phyloP scores from a whole-genome alignment of 73 alveolate species.

The Paramecium sonneborni region DNA sequence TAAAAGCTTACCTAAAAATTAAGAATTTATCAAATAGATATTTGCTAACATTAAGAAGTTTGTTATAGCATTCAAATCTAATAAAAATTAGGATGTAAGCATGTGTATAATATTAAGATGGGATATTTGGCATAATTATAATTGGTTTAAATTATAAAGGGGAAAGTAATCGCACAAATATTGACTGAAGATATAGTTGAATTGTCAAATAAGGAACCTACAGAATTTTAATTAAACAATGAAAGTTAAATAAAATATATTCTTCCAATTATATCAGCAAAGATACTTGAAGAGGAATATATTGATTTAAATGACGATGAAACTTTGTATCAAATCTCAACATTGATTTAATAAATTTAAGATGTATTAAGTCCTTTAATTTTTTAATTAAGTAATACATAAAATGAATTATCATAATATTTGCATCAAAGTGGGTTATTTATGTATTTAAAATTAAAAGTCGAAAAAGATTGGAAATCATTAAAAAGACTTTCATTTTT shows the following conservation, averaged over 20 bases:
- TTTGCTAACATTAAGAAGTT: neutral
- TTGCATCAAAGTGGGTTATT: neutral
- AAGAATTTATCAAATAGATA: neutral
- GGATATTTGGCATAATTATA: neutral
- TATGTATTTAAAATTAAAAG: neutral
- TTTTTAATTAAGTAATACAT: neutral
- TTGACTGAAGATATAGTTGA: neutral
- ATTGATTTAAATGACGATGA: constrained; percentile 8
- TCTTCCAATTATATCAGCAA: neutral
- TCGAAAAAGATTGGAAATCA: neutral
- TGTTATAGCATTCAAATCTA: neutral
- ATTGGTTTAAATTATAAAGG: neutral
- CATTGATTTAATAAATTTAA: neutral
- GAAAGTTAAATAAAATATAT: neutral
- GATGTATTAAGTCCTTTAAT: neutral
- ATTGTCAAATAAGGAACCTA: neutral
- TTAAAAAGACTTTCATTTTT: neutral
- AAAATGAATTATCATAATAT: neutral
- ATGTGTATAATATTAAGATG: neutral
- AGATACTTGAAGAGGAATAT: neutral
- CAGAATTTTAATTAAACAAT: neutral
- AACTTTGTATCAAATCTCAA: neutral
- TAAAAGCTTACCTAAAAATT: neutral
- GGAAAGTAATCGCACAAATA: neutral
- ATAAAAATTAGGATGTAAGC: neutral